phyloP scores from a whole-genome alignment of 441 rosid species.

The Rhodomyrtus psidioides region DNA sequence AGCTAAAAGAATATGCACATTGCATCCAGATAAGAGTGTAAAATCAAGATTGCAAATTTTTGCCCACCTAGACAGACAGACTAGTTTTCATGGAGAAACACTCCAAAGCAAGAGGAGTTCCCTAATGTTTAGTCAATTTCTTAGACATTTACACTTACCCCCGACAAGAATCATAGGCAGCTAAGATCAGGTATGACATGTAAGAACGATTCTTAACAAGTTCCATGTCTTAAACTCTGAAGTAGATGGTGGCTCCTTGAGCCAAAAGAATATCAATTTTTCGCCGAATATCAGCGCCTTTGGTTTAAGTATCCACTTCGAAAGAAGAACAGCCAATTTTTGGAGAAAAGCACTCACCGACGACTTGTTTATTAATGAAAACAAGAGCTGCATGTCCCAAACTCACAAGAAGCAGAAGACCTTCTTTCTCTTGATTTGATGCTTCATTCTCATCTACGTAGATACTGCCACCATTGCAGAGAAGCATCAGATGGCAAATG shows the following conservation, averaged over 20 bases:
- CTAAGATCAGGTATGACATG: not conserved
- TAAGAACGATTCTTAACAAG: not conserved
- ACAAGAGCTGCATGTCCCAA: conserved; percentile 62
- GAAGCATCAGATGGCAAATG: not conserved
- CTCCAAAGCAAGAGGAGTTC: not conserved
- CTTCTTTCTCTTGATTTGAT: conserved; percentile 17
- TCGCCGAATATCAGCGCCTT: not conserved
- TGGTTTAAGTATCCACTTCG: not conserved
- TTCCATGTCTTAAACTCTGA: not conserved
- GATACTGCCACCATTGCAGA: conserved; percentile 20
- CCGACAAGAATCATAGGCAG: not conserved
- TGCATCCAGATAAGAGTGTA: not conserved
- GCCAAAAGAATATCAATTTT: not conserved
- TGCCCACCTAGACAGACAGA: not conserved
- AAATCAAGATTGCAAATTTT: not conserved
- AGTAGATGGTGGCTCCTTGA: not conserved
- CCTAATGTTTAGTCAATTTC: not conserved
- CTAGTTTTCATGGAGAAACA: not conserved
- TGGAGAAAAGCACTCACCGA: conserved; percentile 21
- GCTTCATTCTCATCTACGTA: conserved; percentile 6
- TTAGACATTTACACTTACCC: not conserved
- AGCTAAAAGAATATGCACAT: not conserved
- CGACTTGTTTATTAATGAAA: conserved; percentile 37
- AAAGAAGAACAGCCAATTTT: not conserved
- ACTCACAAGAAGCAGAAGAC: conserved; percentile 29